phyloP scores from a whole-genome alignment of 139 green algal species.

The Chlamydomonas sphaeroides region DNA sequence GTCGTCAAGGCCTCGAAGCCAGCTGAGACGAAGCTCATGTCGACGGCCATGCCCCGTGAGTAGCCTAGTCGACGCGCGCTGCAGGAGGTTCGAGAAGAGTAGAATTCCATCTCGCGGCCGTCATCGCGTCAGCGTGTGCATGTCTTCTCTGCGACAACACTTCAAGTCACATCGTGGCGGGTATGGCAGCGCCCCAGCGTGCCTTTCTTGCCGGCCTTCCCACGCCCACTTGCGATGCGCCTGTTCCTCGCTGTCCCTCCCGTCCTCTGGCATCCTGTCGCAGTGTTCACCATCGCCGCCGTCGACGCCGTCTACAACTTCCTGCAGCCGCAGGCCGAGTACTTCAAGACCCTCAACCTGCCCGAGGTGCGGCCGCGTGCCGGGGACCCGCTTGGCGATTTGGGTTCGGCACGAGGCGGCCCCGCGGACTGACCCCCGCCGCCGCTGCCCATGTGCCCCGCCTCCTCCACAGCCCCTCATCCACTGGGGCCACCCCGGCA shows the following conservation, averaged over 20 bases:
- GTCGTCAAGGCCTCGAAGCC: neutral
- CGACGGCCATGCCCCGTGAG: slow-evolving; percentile 22
- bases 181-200: too few species aligned
- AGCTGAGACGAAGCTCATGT: slow-evolving; percentile 3
- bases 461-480: slow-evolving; percentile 43
- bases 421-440: too few species aligned
- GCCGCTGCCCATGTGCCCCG: too few species aligned
- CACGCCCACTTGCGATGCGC: neutral
- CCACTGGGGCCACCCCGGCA: slow-evolving; percentile 75
- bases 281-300: slow-evolving; percentile 23
- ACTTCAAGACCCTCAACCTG: slow-evolving; percentile 64
- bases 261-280: too few species aligned
- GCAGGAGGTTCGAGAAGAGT: neutral
- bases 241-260: neutral
- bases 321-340: slow-evolving; percentile 57
- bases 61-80: neutral
- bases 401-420: too few species aligned
- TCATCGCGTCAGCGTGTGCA: too few species aligned
- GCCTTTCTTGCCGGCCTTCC: neutral
- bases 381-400: too few species aligned
- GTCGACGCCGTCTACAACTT: slow-evolving; percentile 6
- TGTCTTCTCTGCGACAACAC: too few species aligned
- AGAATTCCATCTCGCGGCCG: too few species aligned
- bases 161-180: too few species aligned
- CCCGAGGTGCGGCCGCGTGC: slow-evolving; percentile 48